phyloP scores from a whole-genome alignment of 768 basidiomycete genomes.

The Podaxis sp. region DNA sequence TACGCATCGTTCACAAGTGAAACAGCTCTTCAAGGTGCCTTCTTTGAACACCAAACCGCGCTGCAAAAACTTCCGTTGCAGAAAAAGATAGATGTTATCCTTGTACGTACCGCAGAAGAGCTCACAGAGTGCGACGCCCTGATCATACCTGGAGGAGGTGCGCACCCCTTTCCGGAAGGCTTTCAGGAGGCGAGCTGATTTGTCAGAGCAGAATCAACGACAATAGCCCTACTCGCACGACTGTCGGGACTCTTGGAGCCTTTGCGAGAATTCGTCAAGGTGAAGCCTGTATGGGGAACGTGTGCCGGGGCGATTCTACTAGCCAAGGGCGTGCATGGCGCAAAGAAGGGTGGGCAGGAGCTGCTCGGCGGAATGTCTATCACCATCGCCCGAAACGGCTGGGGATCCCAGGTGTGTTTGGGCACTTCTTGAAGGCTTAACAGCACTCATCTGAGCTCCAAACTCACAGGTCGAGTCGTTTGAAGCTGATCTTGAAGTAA shows the following conservation, averaged over 20 bases:
- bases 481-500: conserved; percentile 68
- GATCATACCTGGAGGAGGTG: conserved; percentile 91
- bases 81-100: conserved; percentile 40
- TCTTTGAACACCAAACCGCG: conserved; percentile 77
- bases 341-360: conserved; percentile 86
- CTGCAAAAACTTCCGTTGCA: conserved; percentile 53
- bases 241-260: conserved; percentile 78
- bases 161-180: conserved; percentile 15
- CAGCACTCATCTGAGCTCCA: background rate
- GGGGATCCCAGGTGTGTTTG: conserved; percentile 78
- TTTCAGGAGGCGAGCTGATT: background rate
- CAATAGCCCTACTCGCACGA: conserved; percentile 75
- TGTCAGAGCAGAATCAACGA: conserved; percentile 71
- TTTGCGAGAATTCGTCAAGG: conserved; percentile 63
- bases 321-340: conserved; percentile 65
- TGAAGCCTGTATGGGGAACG: conserved; percentile 88
- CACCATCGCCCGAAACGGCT: conserved; percentile 83
- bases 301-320: conserved; percentile 95
- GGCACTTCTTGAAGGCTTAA: background rate
- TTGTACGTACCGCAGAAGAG: conserved; percentile 75
- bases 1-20: conserved; percentile 10
- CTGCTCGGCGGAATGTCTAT: conserved; percentile 78
- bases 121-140: conserved; percentile 75
- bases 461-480: conserved; percentile 81
- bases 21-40: conserved; percentile 91